phyloP scores from a whole-genome alignment of 2,329 filamentous ascomycete species.

The Fusarium cicatricum region DNA sequence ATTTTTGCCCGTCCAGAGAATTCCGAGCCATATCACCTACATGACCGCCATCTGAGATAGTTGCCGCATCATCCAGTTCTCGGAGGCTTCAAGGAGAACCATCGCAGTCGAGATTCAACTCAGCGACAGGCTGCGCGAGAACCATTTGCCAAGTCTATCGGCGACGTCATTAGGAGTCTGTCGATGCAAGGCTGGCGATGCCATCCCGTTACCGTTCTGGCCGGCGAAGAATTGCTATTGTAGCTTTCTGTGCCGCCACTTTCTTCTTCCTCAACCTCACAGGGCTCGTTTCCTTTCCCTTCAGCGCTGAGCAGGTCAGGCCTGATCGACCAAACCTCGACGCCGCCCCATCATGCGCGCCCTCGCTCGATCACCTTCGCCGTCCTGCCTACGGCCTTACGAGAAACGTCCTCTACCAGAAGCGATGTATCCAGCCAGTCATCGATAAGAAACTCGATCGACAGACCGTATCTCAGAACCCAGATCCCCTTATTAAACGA shows the following conservation, averaged over 20 bases:
- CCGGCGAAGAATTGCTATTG: constrained; percentile 22
- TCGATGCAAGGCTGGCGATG: constrained; percentile 14
- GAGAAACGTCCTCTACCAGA: constrained; percentile 53
- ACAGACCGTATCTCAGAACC: constrained; percentile 48
- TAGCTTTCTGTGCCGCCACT: constrained; percentile 11
- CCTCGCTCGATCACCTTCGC: constrained; percentile 44
- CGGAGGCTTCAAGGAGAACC: too few species aligned
- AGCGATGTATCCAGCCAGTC: constrained; percentile 54
- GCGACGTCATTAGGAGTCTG: not conserved
- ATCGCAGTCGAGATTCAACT: too few species aligned
- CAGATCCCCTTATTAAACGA: constrained; percentile 48
- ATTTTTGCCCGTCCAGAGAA: too few species aligned
- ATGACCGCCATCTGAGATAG: too few species aligned
- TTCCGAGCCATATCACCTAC: too few species aligned
- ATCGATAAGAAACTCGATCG: constrained; percentile 47
- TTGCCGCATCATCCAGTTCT: too few species aligned
- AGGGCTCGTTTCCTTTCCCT: constrained; percentile 31
- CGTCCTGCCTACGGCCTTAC: constrained; percentile 48
- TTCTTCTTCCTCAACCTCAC: constrained; percentile 20
- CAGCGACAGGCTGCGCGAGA: too few species aligned
- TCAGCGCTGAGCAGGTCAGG: constrained; percentile 27
- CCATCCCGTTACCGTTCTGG: constrained; percentile 27
- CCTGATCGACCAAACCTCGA: constrained; percentile 34
- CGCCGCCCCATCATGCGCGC: constrained; percentile 36
- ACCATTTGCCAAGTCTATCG: too few species aligned